Conservation (phyloP, 768 basidiomycete species). For the Cytidiella melzeri region DNA sequence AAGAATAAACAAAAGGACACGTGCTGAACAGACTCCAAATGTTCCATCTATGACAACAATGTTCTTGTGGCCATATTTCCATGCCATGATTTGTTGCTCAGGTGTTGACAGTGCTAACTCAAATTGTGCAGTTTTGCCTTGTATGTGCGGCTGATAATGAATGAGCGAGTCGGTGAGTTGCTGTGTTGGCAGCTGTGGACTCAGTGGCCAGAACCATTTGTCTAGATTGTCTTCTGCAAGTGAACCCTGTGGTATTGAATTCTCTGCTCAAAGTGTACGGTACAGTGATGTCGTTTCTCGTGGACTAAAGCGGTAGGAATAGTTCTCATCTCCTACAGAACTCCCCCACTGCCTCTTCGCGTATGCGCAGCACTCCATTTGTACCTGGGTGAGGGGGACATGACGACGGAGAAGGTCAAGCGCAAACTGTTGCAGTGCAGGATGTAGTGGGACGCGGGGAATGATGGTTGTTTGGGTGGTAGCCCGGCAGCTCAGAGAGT, state of each 20-base stretch:
- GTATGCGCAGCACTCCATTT: neutral
- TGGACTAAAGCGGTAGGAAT: neutral
- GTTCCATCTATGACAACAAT: conserved; percentile 13
- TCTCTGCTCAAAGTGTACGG: neutral
- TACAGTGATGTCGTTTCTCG: neutral
- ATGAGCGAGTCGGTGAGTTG: conserved; percentile 17
- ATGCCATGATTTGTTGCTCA: conserved; percentile 7
- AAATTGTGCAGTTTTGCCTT: conserved; percentile 16
- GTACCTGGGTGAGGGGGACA: neutral
- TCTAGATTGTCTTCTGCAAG: neutral
- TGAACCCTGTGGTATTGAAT: neutral
- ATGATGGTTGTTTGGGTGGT: too few species aligned
- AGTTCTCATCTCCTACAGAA: neutral
- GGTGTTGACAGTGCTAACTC: conserved; percentile 13
- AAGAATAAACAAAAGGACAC: conserved; percentile 13
- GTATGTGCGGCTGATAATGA: conserved; percentile 18
- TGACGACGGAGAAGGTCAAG: neutral
- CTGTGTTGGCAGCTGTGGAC: neutral
- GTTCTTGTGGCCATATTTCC: conserved; percentile 12
- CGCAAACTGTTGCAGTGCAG: neutral
- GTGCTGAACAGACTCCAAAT: conserved; percentile 13
- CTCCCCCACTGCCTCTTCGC: neutral
- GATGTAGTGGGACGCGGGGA: neutral
- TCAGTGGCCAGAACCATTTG: neutral
- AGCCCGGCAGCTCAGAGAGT: too few species aligned